Evolutionary conservation across 306 rosid species (phyloP), one percentile per base, ranked within the genome.

Genomic region (Macrotyloma uniflorum): DNA sequence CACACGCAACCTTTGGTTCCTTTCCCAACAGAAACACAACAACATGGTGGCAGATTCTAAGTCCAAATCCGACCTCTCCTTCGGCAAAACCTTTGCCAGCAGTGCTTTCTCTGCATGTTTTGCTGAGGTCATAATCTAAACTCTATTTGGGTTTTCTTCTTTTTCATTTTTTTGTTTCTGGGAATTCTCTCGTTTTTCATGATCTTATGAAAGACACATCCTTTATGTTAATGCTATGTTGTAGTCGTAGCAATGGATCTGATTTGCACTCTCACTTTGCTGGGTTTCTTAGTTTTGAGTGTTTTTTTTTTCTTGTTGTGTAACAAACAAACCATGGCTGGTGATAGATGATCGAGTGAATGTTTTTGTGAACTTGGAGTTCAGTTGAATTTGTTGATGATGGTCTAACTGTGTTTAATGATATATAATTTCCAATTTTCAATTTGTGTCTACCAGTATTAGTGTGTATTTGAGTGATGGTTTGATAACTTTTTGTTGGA

Each of bases 81-180:
- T 91, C 30, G 89, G 87, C 28, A 86, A 86, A 65, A 85, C 53
- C 23, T 91, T 91, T 23, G 88, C 86, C 71, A 80, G 91, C 78
- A 88, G 97, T 70, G 93, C 93, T 62, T 91, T 91, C 75, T 86
- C 97, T 18, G 91, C 97, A 61, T 88, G 88, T 79, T 78, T 87
- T 24, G 97, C 94, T 13, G 97, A 91, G 97, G 97, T 91, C 32
- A 22, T 70, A 14, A 53, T 0, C 38, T 0, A 10, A 5, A 55
- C 4, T 14, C 28, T 66, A 8, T 5, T 22, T 22, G 18, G 22
- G 19, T 1, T 8, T 40, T 75, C 18, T 16, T 15, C 14, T 55
- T 28, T 50, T 38, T 1, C 6, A 0, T 8, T 36, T 38, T 72
- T 32, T 11, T 6, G 4, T 15, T 42, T 43, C 23, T 46, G 24